A percentile compares a stretch with the other conserved stretches of the same genome.
Evolutionary conservation across 129 eudicot species (phyloP).

Genomic region (Artemisia annua): DNA sequence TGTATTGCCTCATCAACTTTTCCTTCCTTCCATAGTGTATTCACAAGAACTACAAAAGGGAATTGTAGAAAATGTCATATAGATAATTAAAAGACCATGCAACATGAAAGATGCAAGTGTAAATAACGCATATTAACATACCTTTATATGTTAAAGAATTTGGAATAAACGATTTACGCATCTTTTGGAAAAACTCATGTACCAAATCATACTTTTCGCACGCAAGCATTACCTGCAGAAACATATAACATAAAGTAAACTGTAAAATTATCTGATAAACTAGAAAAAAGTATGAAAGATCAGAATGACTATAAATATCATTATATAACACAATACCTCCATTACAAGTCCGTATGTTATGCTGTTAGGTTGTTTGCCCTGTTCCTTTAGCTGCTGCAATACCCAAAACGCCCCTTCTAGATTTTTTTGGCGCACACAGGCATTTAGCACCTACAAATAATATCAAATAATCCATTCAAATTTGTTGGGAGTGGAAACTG

Average conservation of each 20-base stretch:
- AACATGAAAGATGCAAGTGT: background rate
- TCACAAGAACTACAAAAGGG: slow-evolving; percentile 70
- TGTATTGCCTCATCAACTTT: slow-evolving; percentile 66
- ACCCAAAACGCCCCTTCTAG: slow-evolving; percentile 99
- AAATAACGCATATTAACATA: slow-evolving; percentile 23
- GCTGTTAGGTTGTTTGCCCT: slow-evolving; percentile 65
- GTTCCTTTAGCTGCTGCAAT: slow-evolving; percentile 75
- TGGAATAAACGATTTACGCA: slow-evolving; percentile 70
- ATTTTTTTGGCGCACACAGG: slow-evolving; percentile 77
- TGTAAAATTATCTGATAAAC: background rate
- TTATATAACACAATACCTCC: slow-evolving; percentile 59
- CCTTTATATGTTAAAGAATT: slow-evolving; percentile 90
- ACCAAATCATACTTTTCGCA: slow-evolving; percentile 82
- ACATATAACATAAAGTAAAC: background rate
- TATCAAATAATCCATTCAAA: background rate
- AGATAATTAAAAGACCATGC: slow-evolving; percentile 6
- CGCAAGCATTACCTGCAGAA: slow-evolving; percentile 81
- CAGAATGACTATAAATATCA: background rate
- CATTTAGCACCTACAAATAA: slow-evolving; percentile 72
- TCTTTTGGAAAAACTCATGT: slow-evolving; percentile 78
- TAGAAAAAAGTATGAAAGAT: background rate
- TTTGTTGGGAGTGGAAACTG: background rate
- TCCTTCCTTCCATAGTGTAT: slow-evolving; percentile 83
- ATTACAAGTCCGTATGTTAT: slow-evolving; percentile 89
- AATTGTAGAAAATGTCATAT: background rate